Evolutionary conservation across 371 early-diverging fungal genomes (phyloP), one percentile per base, ranked within the genome.

Genomic region (Dentiscutata heterogama): DNA sequence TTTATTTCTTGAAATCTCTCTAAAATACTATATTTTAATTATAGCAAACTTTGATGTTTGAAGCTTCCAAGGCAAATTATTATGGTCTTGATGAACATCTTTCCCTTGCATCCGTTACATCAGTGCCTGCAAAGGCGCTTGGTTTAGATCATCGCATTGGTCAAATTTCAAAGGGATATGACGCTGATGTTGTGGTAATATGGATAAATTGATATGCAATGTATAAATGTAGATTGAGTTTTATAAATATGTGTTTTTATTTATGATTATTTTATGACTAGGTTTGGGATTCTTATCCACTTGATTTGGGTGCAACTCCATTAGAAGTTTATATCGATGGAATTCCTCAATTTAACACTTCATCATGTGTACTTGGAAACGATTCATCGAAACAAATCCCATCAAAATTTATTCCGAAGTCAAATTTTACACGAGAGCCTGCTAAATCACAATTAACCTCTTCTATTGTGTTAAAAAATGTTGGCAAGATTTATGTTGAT

Each of bases 321-420:
- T 85, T 91, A 25, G 87, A 90, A 80, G 95, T 96, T n/a, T 88
- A 90, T 84, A 88, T 94, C 71, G 96, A 96, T 86, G 96, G 96
- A 64, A 88, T 88, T 22, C 85, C 88, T 16, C 85, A 91, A 68
- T 85, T 87, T 65, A 68, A 80, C 46, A 58, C 80, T 3, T 42
- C 58, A 0, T 25, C 8, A n/a, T 71, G 58, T 70, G 46, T 70
- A n/a, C 58, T 80, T n/a, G 25, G n/a, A 35, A 22, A 64, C 16
- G 31, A n/a, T 42, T 29, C 54, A 50, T 35, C 3, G 11, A 35
- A 18, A 61, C 81, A 85, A 67, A 42, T 14, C 10, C 39, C 35
- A 27, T 80, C 84, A 35, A 83, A 42, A 11, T 63, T 75, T 51
- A 84, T 84, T 29, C 64, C 82, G 51, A 84, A 54, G 42, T 70